phyloP scores from a whole-genome alignment of 2,329 filamentous ascomycete genomes.

The Aspergillus viridinutans region DNA sequence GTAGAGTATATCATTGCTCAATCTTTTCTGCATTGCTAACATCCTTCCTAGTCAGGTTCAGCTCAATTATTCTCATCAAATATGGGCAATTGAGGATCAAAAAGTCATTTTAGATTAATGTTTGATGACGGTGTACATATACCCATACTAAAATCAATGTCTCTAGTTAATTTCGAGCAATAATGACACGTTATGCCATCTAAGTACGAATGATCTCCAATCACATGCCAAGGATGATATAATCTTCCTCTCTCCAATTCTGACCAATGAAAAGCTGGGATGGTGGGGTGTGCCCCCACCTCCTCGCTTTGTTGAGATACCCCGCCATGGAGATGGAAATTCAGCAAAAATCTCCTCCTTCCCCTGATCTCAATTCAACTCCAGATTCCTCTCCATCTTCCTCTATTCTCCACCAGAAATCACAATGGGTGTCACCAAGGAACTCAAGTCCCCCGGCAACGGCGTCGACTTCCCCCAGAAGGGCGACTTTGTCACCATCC shows the following conservation, averaged over 20 bases:
- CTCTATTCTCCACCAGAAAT: neutral
- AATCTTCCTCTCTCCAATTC: neutral
- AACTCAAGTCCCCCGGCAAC: conserved; percentile 58
- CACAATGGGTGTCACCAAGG: conserved; percentile 71
- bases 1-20: neutral
- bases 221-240: neutral
- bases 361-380: neutral
- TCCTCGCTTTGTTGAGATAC: neutral
- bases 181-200: neutral
- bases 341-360: neutral
- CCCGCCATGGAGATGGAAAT: neutral
- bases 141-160: no score
- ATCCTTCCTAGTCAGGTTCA: neutral
- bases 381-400: neutral
- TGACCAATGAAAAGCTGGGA: neutral
- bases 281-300: neutral
- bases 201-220: neutral
- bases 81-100: neutral
- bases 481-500: conserved; percentile 77
- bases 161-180: neutral
- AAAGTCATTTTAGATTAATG: neutral
- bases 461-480: conserved; percentile 55
- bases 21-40: neutral
- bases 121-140: neutral
- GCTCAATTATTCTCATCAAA: neutral